Conservation (phyloP, 495 filamentous ascomycete genomes). For the Polyplosphaeria fusca region DNA sequence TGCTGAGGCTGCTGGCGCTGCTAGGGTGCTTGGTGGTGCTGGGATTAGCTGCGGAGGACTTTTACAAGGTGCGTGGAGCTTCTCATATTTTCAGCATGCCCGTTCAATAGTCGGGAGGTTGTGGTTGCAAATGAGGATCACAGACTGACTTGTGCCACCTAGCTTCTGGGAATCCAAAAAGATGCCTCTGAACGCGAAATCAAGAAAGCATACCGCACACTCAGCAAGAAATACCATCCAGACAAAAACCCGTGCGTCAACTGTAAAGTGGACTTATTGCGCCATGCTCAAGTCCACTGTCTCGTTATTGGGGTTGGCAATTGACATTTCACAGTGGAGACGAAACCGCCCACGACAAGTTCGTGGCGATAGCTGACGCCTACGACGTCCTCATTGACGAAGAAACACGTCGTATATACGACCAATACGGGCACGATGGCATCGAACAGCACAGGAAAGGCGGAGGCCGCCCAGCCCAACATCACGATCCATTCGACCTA, state of each 20-base stretch:
- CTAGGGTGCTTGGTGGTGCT: constrained; percentile 18
- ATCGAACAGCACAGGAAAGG: constrained; percentile 76
- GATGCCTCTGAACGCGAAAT: constrained; percentile 84
- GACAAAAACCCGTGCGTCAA: constrained; percentile 95
- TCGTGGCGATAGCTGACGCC: constrained; percentile 91
- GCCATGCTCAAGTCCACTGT: not conserved
- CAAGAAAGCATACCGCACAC: constrained; percentile 88
- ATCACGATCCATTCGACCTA: constrained; percentile 92
- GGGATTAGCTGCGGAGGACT: constrained; percentile 68
- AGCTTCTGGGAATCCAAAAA: constrained; percentile 78
- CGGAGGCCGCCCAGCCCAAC: constrained; percentile 58
- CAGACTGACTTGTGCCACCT: constrained; percentile 6
- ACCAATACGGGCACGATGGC: constrained; percentile 91
- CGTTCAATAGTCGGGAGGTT: not conserved
- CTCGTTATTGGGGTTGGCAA: too few species aligned
- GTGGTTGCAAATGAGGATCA: not conserved
- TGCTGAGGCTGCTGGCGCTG: constrained; percentile 25
- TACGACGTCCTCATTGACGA: constrained; percentile 88
- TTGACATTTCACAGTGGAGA: constrained; percentile 63
- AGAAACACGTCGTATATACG: constrained; percentile 85
- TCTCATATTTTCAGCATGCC: not conserved
- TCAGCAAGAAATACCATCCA: constrained; percentile 95
- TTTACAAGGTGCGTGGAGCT: constrained; percentile 69
- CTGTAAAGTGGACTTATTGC: constrained; percentile 14
- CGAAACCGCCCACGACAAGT: constrained; percentile 78